A percentile compares a stretch with the other conserved stretches of the same genome.
phyloP scores from a whole-genome alignment of 495 filamentous ascomycete genomes.

The Terfezia claveryi region DNA sequence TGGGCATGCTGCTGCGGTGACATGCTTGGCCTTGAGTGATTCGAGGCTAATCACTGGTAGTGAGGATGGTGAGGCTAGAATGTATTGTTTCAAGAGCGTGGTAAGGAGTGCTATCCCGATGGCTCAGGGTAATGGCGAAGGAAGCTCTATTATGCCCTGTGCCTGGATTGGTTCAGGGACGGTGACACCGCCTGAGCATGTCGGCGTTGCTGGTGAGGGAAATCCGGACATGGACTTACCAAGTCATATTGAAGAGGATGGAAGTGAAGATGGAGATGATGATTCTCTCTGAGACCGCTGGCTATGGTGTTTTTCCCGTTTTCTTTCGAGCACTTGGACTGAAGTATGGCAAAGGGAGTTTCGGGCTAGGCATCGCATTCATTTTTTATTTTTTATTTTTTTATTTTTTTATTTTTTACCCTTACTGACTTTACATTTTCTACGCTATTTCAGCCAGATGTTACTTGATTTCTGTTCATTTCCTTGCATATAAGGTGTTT shows the following conservation, averaged over 20 bases:
- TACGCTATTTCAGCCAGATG: too few species aligned
- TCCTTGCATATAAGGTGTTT: too few species aligned
- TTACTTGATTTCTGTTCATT: too few species aligned
- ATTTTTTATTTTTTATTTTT: too few species aligned
- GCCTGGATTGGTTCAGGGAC: neutral
- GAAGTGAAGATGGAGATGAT: neutral
- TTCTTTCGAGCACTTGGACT: neutral
- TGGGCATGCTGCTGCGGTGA: conserved; percentile 75
- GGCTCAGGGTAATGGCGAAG: neutral
- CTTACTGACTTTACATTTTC: too few species aligned
- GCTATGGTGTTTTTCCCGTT: neutral
- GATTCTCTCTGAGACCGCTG: neutral
- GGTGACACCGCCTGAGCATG: conserved; percentile 13
- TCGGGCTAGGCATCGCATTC: too few species aligned
- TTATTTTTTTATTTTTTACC: too few species aligned
- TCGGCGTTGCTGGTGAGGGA: conserved; percentile 9
- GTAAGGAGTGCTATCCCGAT: neutral
- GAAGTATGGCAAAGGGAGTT: neutral
- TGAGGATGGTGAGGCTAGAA: conserved; percentile 73
- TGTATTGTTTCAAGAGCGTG: conserved; percentile 58
- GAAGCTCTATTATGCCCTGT: conserved; percentile 7
- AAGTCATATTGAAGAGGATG: conserved; percentile 5
- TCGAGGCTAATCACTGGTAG: conserved; percentile 69
- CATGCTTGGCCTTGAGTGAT: conserved; percentile 76
- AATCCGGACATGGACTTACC: conserved; percentile 6